These are phyloP conservation scores for Dryas drummondii DNA, from an alignment of 306 rosid genomes.

Conservation along the genomic window DNA sequence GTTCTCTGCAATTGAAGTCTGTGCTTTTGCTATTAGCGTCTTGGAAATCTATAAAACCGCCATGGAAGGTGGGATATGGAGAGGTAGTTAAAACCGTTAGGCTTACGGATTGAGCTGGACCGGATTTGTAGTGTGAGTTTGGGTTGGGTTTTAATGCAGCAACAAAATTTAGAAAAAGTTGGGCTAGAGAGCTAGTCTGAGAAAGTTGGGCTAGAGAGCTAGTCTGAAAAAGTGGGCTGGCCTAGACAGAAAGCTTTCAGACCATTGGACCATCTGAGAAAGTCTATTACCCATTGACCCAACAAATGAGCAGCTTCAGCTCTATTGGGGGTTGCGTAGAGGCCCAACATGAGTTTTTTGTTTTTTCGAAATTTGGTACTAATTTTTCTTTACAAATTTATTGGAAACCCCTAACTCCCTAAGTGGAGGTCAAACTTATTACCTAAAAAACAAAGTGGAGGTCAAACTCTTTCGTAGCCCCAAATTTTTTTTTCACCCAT, in stretches of 20 bases:
- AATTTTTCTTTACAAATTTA: no score
- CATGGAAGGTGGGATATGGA: neutral
- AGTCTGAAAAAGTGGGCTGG: neutral
- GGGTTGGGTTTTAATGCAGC: neutral
- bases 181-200: neutral
- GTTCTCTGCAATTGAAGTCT: neutral
- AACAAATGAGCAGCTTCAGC: no score
- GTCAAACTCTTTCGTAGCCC: no score
- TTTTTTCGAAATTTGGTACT: no score
- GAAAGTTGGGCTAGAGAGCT: neutral
- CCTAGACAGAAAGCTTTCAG: neutral
- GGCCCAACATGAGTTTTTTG: neutral
- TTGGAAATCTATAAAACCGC: constrained; percentile 10
- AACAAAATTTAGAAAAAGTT: neutral
- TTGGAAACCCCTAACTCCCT: no score
- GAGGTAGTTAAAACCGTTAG: constrained; percentile 31
- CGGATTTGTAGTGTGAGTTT: neutral
- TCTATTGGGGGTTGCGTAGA: no score
- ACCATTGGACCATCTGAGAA: neutral
- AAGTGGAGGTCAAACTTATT: no score
- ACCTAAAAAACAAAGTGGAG: no score
- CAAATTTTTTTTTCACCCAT: no score
- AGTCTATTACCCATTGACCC: no score
- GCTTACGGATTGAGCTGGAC: neutral
- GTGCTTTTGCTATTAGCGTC: neutral